Evolutionary conservation across 2,329 filamentous ascomycete species (phyloP), one percentile per base, ranked within the genome.

Genomic region (Lasiodiplodia sp.): DNA sequence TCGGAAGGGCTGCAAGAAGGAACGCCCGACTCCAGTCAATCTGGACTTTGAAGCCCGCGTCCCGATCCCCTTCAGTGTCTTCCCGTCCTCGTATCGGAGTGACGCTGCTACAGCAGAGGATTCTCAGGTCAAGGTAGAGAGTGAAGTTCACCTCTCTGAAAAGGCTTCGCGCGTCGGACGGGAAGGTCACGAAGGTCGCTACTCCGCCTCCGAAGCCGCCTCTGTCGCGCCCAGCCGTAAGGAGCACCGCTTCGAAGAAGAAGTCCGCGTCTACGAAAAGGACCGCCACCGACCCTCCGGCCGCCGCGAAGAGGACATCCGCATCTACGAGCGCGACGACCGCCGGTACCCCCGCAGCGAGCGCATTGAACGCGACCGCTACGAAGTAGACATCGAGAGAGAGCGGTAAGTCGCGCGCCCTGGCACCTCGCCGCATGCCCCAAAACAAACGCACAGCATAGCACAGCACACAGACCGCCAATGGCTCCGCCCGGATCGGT

Each of bases 1-100:
- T 86, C 83, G 84, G 85, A 85, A 85, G 84, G 85, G 81, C 82
- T 89, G 89, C 88, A 88, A 92, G 90, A 90, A 89, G 87, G 87
- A 88, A 85, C 89, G 85, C 85, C 83, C 82, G 85, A 90, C 92
- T 90, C 90, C 91, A 91, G 93, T 87, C 93, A 97, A 93, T 88
- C 94, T 97, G 94, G 94, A 97, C 93, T 97, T 97, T 96, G 94
- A 97, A 92, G 94, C 94, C 86, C 92, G 94, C 86, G 92, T 97
- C 86, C 93, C 95, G 88, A 96, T 98, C 86, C 95, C 95, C 87
- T 97, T 97, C 91, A 97, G 94, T 92, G 92, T 97, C 92, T 97
- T 98, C 90, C 95, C 95, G 87, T 97, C 94, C 85, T 93, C 94
- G 85, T 98, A 97, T 89, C 90, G 92, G 85, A 90, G 87, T 87